Evolutionary conservation across 176 grass and related monocot genomes (phyloP).

Genomic region (Phyllostachys edulis): DNA sequence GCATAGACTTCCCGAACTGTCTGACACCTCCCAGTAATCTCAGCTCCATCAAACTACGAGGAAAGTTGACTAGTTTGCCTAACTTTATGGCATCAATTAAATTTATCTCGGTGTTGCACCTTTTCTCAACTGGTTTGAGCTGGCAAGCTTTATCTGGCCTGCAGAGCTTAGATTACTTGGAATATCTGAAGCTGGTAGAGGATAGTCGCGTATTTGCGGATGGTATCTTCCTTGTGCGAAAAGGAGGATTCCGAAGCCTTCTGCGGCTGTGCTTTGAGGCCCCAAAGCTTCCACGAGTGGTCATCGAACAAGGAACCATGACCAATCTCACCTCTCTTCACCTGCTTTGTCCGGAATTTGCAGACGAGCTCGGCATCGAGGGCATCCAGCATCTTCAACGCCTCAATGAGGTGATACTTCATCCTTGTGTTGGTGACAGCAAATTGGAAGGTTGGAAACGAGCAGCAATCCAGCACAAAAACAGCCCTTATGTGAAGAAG

Average conservation of each 20-base stretch:
- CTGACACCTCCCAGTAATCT: background rate
- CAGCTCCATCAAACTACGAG: background rate
- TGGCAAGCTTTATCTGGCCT: background rate
- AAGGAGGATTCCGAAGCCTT: background rate
- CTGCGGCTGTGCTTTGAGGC: background rate
- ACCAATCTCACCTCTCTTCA: background rate
- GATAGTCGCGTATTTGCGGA: too few species aligned
- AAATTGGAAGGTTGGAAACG: too few species aligned
- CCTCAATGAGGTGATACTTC: too few species aligned
- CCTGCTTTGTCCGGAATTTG: background rate
- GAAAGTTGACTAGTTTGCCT: background rate
- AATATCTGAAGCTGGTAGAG: background rate
- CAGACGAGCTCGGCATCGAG: too few species aligned
- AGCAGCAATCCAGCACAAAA: too few species aligned
- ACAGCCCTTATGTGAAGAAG: too few species aligned
- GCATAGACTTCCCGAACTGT: background rate
- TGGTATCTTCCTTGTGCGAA: background rate
- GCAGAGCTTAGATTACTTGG: background rate
- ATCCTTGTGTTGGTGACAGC: too few species aligned
- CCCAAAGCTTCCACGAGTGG: background rate
- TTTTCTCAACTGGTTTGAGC: background rate
- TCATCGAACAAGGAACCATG: background rate
- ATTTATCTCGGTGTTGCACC: background rate
- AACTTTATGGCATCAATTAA: too few species aligned
- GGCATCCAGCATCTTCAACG: too few species aligned